These are phyloP conservation scores for Sechiopsis laciniata DNA, from an alignment of 306 rosid genomes.

Conservation along the genomic window DNA sequence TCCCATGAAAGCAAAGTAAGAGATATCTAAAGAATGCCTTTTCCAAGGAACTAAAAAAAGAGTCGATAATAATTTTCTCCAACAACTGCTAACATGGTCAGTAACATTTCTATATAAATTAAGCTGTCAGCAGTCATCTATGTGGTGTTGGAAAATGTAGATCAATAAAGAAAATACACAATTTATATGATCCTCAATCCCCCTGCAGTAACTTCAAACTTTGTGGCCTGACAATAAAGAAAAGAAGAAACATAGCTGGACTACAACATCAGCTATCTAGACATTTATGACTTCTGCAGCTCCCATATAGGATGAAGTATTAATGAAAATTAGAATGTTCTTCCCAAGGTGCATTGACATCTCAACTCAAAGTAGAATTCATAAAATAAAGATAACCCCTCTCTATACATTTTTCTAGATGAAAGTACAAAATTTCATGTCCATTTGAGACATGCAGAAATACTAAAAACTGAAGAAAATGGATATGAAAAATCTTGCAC, in stretches of 20 bases:
- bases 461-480: not conserved
- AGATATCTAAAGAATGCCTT: not conserved
- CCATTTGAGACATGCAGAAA: conserved; percentile 12
- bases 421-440: not conserved
- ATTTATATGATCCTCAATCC: not conserved
- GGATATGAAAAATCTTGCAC: conserved; percentile 10
- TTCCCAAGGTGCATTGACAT: conserved; percentile 8
- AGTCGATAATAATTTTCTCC: not conserved
- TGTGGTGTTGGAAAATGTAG: not conserved
- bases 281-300: not conserved
- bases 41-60: not conserved
- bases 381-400: not conserved
- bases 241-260: not conserved
- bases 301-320: not conserved
- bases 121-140: not conserved
- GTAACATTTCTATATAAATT: not conserved
- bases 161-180: conserved; percentile 13
- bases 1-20: not conserved
- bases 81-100: conserved; percentile 1
- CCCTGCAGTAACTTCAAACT: conserved; percentile 10
- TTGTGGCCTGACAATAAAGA: not conserved
- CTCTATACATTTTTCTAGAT: conserved; percentile 6
- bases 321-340: not conserved
- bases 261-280: not conserved
- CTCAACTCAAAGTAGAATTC: conserved; percentile 7